Percentiles rank a stretch among this genome's conserved stretches.
phyloP scores from a whole-genome alignment of 2,329 filamentous ascomycete genomes.

The Fusarium sp. region DNA sequence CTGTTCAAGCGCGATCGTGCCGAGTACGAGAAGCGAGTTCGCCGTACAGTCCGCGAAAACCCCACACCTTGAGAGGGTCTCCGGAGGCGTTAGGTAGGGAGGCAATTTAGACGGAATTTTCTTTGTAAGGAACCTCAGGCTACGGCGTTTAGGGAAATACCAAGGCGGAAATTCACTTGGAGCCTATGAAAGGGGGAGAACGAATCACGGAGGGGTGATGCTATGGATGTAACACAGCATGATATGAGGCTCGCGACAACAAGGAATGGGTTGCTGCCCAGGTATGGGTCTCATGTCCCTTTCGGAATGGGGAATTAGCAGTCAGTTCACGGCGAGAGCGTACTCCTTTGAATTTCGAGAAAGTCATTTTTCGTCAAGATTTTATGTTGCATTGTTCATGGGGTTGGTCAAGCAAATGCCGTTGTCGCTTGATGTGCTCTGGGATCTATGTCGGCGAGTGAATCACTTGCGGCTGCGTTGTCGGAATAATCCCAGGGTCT shows the following conservation, averaged over 20 bases:
- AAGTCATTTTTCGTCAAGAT: slow-evolving; percentile 7
- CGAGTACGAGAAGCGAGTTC: slow-evolving; percentile 92
- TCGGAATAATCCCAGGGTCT: slow-evolving; percentile 25
- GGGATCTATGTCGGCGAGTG: slow-evolving; percentile 23
- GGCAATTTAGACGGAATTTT: slow-evolving; percentile 34
- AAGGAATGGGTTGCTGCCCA: slow-evolving; percentile 5
- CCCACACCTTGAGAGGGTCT: slow-evolving; percentile 74
- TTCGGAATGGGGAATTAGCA: slow-evolving; percentile 13
- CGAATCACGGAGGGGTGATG: slow-evolving; percentile 8
- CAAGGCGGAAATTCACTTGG: slow-evolving; percentile 48
- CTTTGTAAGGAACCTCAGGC: slow-evolving; percentile 44
- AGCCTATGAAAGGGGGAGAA: slow-evolving; percentile 16
- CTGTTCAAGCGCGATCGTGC: slow-evolving; percentile 90
- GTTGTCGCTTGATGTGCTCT: slow-evolving; percentile 12
- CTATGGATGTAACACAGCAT: slow-evolving; percentile 29
- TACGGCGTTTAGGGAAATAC: slow-evolving; percentile 54
- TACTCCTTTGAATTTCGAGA: slow-evolving; percentile 15
- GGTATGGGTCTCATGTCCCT: slow-evolving; percentile 5
- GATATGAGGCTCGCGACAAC: slow-evolving; percentile 28
- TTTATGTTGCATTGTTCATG: slow-evolving; percentile 2
- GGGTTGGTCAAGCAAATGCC: slow-evolving; percentile 8
- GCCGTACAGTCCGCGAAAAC: slow-evolving; percentile 90
- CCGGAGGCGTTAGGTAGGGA: slow-evolving; percentile 7
- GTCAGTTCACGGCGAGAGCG: slow-evolving; percentile 7
- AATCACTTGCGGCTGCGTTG: slow-evolving; percentile 40